Evolutionary conservation across 148 eudicot genomes (phyloP).

Genomic region (Cornus florida): DNA sequence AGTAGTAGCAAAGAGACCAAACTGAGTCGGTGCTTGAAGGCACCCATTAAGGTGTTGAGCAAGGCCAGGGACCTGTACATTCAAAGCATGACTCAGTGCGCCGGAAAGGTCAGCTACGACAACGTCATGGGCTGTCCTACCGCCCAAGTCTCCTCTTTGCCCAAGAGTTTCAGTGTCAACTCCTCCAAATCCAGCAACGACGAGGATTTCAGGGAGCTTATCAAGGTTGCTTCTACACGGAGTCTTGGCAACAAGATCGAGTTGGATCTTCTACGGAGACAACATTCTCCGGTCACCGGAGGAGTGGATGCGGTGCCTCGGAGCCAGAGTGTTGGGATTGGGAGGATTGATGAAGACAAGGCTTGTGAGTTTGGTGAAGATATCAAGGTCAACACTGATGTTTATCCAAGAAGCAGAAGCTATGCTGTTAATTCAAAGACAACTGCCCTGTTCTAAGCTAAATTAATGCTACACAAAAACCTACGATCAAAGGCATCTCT

Average conservation of each 20-base stretch:
- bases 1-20: constrained; percentile 11
- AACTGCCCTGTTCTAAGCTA: not conserved
- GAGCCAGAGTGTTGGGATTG: constrained; percentile 32
- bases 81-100: constrained; percentile 26
- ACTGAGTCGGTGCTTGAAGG: constrained; percentile 21
- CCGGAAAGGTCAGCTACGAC: constrained; percentile 22
- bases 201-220: constrained; percentile 36
- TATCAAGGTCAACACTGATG: not conserved
- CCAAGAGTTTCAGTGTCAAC: constrained; percentile 37
- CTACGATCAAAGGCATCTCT: too few relatives aligned
- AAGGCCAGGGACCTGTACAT: constrained; percentile 42
- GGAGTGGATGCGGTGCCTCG: constrained; percentile 18
- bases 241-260: constrained; percentile 23
- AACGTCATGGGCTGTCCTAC: constrained; percentile 34
- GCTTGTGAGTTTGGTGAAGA: constrained; percentile 36
- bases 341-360: constrained; percentile 55
- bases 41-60: constrained; percentile 28
- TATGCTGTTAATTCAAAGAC: constrained; percentile 14
- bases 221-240: constrained; percentile 34
- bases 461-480: too few relatives aligned
- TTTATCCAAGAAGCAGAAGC: constrained; percentile 28
- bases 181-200: constrained; percentile 12
- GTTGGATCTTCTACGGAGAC: constrained; percentile 24
- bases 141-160: constrained; percentile 26
- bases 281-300: not conserved